These are phyloP conservation scores for Eucalyptus rudis DNA, from an alignment of 345 rosid genomes.

Conservation along the genomic window DNA sequence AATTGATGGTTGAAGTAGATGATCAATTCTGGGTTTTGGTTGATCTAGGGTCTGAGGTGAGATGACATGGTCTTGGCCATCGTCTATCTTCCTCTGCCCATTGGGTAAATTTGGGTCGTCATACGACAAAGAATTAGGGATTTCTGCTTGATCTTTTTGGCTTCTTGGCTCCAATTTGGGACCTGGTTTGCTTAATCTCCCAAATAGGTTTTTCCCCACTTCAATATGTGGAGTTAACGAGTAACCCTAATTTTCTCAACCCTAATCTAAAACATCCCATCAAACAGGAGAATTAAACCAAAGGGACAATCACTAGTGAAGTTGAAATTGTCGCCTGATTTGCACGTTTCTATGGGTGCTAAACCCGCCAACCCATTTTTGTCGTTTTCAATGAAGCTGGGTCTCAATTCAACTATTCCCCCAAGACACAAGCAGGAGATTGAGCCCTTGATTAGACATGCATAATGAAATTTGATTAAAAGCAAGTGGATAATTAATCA, in stretches of 20 bases:
- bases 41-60: conserved; percentile 9
- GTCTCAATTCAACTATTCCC: background rate
- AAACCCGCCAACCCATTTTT: conserved; percentile 19
- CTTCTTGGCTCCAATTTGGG: conserved; percentile 18
- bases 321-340: conserved; percentile 9
- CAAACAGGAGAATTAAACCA: background rate
- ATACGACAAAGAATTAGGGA: conserved; percentile 8
- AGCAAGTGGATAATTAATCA: background rate
- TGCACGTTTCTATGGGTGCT: conserved; percentile 5
- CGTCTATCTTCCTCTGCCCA: background rate
- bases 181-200: background rate
- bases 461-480: background rate
- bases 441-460: background rate
- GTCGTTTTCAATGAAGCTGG: background rate
- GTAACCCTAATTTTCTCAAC: background rate
- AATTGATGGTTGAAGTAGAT: background rate
- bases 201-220: background rate
- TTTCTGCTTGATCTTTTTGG: conserved; percentile 9
- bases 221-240: background rate
- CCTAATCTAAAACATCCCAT: background rate
- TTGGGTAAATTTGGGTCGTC: background rate
- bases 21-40: background rate
- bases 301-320: conserved; percentile 2
- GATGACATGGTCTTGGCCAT: background rate
- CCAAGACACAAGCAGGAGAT: conserved; percentile 4